Evolutionary conservation across 2,329 filamentous ascomycete genomes (phyloP).

Genomic region (Domatiomyces catenatus): DNA sequence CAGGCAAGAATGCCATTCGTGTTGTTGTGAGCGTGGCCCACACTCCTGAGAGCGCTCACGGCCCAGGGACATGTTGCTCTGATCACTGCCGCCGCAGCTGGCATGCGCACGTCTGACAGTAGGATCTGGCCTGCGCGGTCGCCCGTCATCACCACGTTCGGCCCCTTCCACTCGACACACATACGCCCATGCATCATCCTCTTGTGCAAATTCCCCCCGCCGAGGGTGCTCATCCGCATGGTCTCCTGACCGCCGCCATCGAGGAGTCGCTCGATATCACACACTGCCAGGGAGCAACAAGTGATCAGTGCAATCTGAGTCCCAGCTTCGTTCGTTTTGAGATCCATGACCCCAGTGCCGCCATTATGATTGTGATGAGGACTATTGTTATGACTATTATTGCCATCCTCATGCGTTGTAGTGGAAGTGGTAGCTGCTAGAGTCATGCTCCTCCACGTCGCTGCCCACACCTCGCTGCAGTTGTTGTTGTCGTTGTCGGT

Average conservation of each 20-base stretch:
- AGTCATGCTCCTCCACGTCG: too few species aligned
- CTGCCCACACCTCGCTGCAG: not conserved
- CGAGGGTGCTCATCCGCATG: too few species aligned
- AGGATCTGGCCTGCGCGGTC: conserved; percentile 8
- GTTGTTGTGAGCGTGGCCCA: not conserved
- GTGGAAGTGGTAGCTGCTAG: too few species aligned
- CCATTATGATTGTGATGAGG: too few species aligned
- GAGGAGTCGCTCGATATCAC: not conserved
- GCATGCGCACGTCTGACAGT: conserved; percentile 9
- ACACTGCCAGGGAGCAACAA: not conserved
- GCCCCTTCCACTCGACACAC: conserved; percentile 8
- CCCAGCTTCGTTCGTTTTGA: not conserved
- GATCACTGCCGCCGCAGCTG: not conserved
- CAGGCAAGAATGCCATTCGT: not conserved
- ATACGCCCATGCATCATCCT: conserved; percentile 1
- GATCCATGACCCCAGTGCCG: not conserved
- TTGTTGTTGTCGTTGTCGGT: not conserved
- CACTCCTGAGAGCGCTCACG: not conserved
- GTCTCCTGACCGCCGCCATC: not conserved
- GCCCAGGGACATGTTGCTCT: not conserved
- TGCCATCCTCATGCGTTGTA: too few species aligned
- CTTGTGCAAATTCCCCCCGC: too few species aligned
- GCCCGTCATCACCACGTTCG: conserved; percentile 12
- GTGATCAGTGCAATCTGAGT: not conserved
- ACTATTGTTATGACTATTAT: too few species aligned